These are phyloP conservation scores for Dactylella cylindrospora DNA, from an alignment of 2,329 filamentous ascomycete genomes.

Conservation along the genomic window DNA sequence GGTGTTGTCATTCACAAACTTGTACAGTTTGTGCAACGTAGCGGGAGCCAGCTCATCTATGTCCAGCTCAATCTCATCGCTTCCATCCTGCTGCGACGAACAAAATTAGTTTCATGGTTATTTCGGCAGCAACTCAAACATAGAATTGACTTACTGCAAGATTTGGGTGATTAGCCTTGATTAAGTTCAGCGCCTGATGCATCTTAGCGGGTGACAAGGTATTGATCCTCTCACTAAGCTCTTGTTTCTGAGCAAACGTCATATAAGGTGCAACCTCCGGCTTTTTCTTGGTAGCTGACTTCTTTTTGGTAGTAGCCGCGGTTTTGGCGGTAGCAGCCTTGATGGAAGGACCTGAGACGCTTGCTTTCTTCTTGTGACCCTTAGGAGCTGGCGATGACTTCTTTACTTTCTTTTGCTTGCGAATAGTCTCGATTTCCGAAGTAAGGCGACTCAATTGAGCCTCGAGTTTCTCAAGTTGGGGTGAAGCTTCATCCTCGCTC, in stretches of 20 bases:
- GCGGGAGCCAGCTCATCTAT: conserved; percentile 62
- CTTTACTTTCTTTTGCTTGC: conserved; percentile 63
- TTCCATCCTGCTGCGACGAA: conserved; percentile 54
- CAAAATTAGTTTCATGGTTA: neutral
- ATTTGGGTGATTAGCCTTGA: conserved; percentile 77
- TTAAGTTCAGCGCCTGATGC: conserved; percentile 79
- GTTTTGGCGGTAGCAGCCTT: conserved; percentile 53
- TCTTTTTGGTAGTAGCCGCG: conserved; percentile 50
- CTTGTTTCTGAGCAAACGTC: conserved; percentile 79
- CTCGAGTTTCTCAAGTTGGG: conserved; percentile 74
- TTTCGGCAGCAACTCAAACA: neutral
- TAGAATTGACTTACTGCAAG: conserved; percentile 53
- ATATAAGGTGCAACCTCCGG: conserved; percentile 56
- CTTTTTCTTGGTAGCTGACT: conserved; percentile 54
- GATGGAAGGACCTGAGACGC: conserved; percentile 51
- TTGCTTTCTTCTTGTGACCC: conserved; percentile 50
- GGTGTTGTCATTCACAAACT: conserved; percentile 57
- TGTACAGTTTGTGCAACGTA: conserved; percentile 60
- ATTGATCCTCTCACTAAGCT: conserved; percentile 83
- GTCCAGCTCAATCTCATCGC: conserved; percentile 63
- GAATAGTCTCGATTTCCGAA: conserved; percentile 53
- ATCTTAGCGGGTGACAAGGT: conserved; percentile 77
- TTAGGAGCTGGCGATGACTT: conserved; percentile 58
- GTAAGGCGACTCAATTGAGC: conserved; percentile 62
- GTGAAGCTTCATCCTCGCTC: conserved; percentile 63